A percentile compares a stretch with the other conserved stretches of the same genome.
Evolutionary conservation across 2,329 filamentous ascomycete genomes (phyloP).

Genomic region (Sporothrix schenckii): DNA sequence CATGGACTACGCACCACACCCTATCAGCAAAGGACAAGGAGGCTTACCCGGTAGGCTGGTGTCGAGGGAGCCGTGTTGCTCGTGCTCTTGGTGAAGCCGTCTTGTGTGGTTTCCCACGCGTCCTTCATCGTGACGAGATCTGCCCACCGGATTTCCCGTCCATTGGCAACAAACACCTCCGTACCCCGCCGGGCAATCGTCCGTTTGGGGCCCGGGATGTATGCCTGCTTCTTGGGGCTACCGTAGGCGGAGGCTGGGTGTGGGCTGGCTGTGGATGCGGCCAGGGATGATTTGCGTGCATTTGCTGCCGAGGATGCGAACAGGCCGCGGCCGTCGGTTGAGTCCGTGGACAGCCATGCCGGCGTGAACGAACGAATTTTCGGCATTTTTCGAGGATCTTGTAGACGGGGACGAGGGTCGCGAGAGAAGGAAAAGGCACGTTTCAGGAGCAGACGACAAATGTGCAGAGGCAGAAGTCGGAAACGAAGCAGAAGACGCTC

Average conservation of each 20-base stretch:
- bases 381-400: slow-evolving; percentile 63
- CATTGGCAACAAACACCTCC: slow-evolving; percentile 85
- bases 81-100: slow-evolving; percentile 36
- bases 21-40: not conserved
- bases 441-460: not conserved
- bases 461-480: not conserved
- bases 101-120: slow-evolving; percentile 49
- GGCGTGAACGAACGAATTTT: slow-evolving; percentile 85
- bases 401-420: not conserved
- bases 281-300: slow-evolving; percentile 38
- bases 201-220: slow-evolving; percentile 55
- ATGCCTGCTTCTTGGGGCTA: slow-evolving; percentile 48
- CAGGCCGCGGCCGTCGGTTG: slow-evolving; percentile 74
- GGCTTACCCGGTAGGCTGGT: slow-evolving; percentile 52
- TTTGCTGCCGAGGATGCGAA: slow-evolving; percentile 61
- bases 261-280: slow-evolving; percentile 42
- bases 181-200: slow-evolving; percentile 81
- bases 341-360: slow-evolving; percentile 74
- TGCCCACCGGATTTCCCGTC: slow-evolving; percentile 89
- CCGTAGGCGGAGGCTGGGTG: slow-evolving; percentile 21
- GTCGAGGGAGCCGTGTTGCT: slow-evolving; percentile 35
- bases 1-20: not conserved
- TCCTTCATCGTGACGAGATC: slow-evolving; percentile 81
- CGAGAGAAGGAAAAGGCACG: not conserved
- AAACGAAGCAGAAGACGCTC: not conserved